These are phyloP conservation scores for Prunus mongolica DNA, from an alignment of 306 rosid genomes.

Conservation along the genomic window DNA sequence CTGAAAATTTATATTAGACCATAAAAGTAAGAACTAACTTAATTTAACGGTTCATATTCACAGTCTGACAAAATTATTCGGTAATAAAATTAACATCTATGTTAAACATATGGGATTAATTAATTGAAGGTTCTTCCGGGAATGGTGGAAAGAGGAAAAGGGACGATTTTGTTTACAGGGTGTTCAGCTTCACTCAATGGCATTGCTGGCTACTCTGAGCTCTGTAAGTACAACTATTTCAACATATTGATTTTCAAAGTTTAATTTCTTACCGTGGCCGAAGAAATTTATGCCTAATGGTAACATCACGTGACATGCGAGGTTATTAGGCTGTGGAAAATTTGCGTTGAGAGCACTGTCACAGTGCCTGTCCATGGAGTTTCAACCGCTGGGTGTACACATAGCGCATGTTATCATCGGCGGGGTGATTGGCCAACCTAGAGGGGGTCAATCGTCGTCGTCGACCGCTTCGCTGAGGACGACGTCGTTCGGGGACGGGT, in stretches of 20 bases:
- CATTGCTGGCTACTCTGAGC: constrained; percentile 69
- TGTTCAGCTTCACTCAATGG: constrained; percentile 84
- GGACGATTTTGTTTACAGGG: constrained; percentile 87
- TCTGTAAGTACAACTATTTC: constrained; percentile 41
- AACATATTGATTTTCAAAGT: background rate
- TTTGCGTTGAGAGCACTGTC: constrained; percentile 87
- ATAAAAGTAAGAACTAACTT: background rate
- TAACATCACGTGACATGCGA: background rate
- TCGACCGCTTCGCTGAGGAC: constrained; percentile 26
- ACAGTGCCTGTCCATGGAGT: constrained; percentile 85
- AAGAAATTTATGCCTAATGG: background rate
- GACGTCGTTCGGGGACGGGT: constrained; percentile 22
- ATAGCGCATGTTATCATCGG: constrained; percentile 89
- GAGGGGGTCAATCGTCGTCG: constrained; percentile 13
- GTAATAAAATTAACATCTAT: background rate
- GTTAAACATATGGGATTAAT: background rate
- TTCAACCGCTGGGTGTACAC: constrained; percentile 85
- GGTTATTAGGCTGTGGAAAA: constrained; percentile 78
- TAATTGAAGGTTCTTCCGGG: constrained; percentile 69
- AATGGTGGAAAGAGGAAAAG: constrained; percentile 90
- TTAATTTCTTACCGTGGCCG: background rate
- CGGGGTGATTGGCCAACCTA: constrained; percentile 72
- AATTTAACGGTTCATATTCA: background rate
- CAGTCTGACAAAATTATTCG: background rate
- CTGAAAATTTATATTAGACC: background rate